A percentile compares a stretch with the other conserved stretches of the same genome.
Evolutionary conservation across 2,329 filamentous ascomycete species (phyloP).

Genomic region (Madurella fahalii): DNA sequence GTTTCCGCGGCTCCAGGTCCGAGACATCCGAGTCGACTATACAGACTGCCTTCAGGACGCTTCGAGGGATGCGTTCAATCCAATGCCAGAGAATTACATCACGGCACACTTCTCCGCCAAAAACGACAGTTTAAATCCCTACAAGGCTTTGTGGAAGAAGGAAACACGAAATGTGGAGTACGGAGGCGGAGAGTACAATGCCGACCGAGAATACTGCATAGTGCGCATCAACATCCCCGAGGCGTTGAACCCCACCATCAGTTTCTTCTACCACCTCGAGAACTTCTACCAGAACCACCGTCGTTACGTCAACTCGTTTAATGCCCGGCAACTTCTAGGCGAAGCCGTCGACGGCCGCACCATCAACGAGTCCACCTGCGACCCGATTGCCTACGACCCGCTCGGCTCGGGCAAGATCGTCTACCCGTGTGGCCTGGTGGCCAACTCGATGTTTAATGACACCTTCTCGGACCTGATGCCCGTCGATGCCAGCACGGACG

Average conservation of each 20-base stretch:
- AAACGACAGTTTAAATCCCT: slow-evolving; percentile 26
- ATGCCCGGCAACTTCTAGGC: slow-evolving; percentile 75
- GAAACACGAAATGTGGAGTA: slow-evolving; percentile 40
- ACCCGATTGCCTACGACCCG: slow-evolving; percentile 59
- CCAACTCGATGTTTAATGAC: slow-evolving; percentile 97
- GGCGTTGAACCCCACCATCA: slow-evolving; percentile 72
- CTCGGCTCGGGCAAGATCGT: slow-evolving; percentile 60
- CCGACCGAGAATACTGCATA: slow-evolving; percentile 53
- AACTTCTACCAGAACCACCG: slow-evolving; percentile 99
- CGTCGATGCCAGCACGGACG: slow-evolving; percentile 44
- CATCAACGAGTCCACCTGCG: slow-evolving; percentile 68
- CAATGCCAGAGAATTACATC: slow-evolving; percentile 57
- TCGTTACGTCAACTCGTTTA: slow-evolving; percentile 88
- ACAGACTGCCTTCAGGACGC: slow-evolving; percentile 66
- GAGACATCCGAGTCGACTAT: slow-evolving; percentile 90
- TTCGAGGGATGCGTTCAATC: slow-evolving; percentile 38
- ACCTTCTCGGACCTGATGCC: slow-evolving; percentile 65
- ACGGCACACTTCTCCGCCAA: slow-evolving; percentile 67
- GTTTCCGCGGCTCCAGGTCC: slow-evolving; percentile 55
- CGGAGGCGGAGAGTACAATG: slow-evolving; percentile 33
- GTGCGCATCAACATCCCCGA: slow-evolving; percentile 77
- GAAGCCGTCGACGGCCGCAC: slow-evolving; percentile 54
- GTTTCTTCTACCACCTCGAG: slow-evolving; percentile 91
- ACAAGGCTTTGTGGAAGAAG: slow-evolving; percentile 38
- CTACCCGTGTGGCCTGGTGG: slow-evolving; percentile 93